phyloP scores from a whole-genome alignment of 1,284 basidiomycete genomes.

The Naganishia sp. region DNA sequence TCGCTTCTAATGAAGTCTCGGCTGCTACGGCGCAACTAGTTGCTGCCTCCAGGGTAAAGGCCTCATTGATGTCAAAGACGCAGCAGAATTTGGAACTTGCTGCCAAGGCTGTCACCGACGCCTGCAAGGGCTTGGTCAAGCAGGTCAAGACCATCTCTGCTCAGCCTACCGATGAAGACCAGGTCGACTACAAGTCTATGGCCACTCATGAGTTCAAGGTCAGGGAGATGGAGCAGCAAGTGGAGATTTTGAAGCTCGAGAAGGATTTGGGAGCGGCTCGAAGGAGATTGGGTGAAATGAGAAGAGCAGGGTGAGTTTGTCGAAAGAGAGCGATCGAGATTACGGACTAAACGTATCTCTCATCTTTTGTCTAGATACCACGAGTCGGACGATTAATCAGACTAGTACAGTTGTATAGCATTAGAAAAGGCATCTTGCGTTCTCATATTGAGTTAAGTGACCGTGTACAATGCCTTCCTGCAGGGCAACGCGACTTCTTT shows the following conservation, averaged over 20 bases:
- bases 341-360: background rate
- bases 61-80: slow-evolving; percentile 96
- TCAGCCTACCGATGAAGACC: slow-evolving; percentile 74
- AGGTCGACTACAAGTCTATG: slow-evolving; percentile 89
- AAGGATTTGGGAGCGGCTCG: slow-evolving; percentile 90
- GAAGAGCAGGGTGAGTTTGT: slow-evolving; percentile 73
- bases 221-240: slow-evolving; percentile 98
- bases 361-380: slow-evolving; percentile 30
- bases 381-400: slow-evolving; percentile 24
- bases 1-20: slow-evolving; percentile 97
- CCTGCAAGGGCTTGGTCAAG: slow-evolving; percentile 94
- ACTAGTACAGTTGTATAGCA: slow-evolving; percentile 6
- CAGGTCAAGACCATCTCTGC: slow-evolving; percentile 96
- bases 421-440: no score
- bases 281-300: slow-evolving; percentile 82
- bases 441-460: no score
- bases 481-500: no score
- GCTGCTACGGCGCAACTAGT: slow-evolving; percentile 97
- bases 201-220: slow-evolving; percentile 94
- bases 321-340: no score
- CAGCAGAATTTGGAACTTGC: slow-evolving; percentile 95
- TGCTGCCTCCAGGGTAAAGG: slow-evolving; percentile 96
- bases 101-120: slow-evolving; percentile 96
- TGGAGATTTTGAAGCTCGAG: slow-evolving; percentile 93
- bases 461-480: no score